Base-by-base conservation (phyloP, 495 filamentous ascomycete species). In the Aspergillus panamensis region DNA sequence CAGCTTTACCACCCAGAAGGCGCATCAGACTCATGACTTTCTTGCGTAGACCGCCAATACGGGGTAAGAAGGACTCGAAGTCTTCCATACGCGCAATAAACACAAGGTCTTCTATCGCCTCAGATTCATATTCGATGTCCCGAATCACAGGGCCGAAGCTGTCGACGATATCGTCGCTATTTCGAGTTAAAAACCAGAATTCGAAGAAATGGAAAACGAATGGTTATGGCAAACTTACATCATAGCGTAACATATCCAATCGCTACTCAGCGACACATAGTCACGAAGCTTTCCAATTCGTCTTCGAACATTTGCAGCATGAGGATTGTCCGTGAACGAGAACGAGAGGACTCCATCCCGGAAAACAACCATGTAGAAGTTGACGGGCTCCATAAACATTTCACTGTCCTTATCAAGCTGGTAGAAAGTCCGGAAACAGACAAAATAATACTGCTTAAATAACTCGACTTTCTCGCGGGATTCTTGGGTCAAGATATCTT, bases 161-260 rank as follows among this genome's bases (percentile, higher is more conserved):
- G 75, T 98, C 94, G 61, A 97, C 95, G 62, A 98, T 98, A 69
- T 98, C 89, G 72, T 98, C 94, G 68, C 87, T 90, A 60, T 29
- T 14, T 16, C 20, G 61, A 63, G 58, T 62, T 54, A 63, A 31
- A 32, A 54, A 40, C 25, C 2, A 29, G 45, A 10, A 39, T 5
- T 12, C 35, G 3, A n/a, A 39, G 14, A 8, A 3, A 39, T n/a
- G n/a, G 35, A 39, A 12, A 39, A 39, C 10, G 14, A 39, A 39
- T 10, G 2, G 35, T 39, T 17, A 17, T 17, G 16, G n/a, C 21
- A 10, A 47, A 76, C 87, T 82, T 77, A 91, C 88, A 98, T 98
- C 75, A 98, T 84, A 32, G 94, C 94, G 66, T 98, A 98, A 75
- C 95, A 98, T 59, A 98, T 93, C 94, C 94, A 98, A 70, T 98